Percentiles rank a stretch among this genome's conserved stretches.
These are phyloP conservation scores for Curvularia sp. DNA, from an alignment of 2,329 filamentous ascomycete species.

Conservation along the genomic window DNA sequence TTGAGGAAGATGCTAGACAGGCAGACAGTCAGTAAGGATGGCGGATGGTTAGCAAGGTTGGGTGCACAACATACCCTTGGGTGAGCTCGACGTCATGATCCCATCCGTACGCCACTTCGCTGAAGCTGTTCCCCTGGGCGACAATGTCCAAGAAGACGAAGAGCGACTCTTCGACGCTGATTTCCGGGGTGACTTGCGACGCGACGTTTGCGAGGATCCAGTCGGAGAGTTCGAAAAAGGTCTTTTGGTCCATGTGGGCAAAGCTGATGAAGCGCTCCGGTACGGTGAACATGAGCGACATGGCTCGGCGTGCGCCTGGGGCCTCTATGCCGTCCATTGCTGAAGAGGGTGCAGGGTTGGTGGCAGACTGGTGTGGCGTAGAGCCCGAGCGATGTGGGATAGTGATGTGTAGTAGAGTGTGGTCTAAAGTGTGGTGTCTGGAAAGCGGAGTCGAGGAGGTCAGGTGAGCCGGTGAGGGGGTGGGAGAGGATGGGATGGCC, in stretches of 20 bases:
- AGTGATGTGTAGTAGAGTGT: slow-evolving; percentile 3
- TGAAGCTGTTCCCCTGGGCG: slow-evolving; percentile 49
- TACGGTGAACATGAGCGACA: slow-evolving; percentile 45
- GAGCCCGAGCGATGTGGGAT: background rate
- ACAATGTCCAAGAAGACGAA: slow-evolving; percentile 51
- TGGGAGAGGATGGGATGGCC: slow-evolving; percentile 7
- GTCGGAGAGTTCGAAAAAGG: slow-evolving; percentile 49
- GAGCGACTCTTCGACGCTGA: slow-evolving; percentile 49
- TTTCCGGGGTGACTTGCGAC: slow-evolving; percentile 38
- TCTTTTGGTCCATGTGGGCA: slow-evolving; percentile 49
- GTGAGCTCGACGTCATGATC: slow-evolving; percentile 47
- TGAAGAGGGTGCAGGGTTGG: background rate
- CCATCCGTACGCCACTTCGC: slow-evolving; percentile 43
- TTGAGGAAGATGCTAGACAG: slow-evolving; percentile 45
- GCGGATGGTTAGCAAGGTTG: slow-evolving; percentile 1
- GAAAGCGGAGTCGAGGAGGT: slow-evolving; percentile 20
- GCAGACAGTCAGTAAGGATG: slow-evolving; percentile 20
- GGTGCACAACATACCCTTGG: slow-evolving; percentile 39
- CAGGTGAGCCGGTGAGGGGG: slow-evolving; percentile 14
- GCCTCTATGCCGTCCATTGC: slow-evolving; percentile 28
- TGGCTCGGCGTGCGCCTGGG: slow-evolving; percentile 41
- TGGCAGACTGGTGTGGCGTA: background rate
- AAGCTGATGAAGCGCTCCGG: slow-evolving; percentile 50
- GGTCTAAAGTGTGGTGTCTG: slow-evolving; percentile 1
- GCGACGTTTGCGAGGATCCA: slow-evolving; percentile 47